Evolutionary conservation across 1,284 basidiomycete species (phyloP).

Genomic region (Cystobasidiaceae sp.): DNA sequence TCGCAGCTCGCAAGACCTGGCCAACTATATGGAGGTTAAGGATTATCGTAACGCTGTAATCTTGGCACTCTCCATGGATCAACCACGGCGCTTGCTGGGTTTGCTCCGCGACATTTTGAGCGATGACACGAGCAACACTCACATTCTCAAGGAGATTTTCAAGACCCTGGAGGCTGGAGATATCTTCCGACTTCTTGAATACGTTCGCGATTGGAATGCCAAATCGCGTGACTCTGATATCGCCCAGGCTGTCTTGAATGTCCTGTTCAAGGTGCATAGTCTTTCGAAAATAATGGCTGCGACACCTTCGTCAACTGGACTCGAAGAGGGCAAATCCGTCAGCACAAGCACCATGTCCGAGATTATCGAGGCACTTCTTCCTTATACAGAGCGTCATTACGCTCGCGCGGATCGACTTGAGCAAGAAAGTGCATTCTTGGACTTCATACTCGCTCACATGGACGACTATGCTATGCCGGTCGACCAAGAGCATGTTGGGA

Average conservation of each 20-base stretch:
- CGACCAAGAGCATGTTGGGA: not conserved
- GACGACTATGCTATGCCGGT: conserved; percentile 26
- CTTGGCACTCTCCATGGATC: conserved; percentile 83
- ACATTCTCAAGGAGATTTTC: conserved; percentile 55
- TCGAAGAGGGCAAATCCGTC: not conserved
- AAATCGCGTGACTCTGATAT: conserved; percentile 76
- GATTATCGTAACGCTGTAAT: conserved; percentile 89
- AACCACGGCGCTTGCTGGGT: conserved; percentile 77
- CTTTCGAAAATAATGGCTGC: conserved; percentile 16
- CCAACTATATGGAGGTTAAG: conserved; percentile 77
- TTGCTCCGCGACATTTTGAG: conserved; percentile 56
- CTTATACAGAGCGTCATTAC: conserved; percentile 91
- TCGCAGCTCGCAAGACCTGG: conserved; percentile 93
- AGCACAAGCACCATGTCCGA: conserved; percentile 49
- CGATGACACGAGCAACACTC: not conserved
- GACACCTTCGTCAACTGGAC: not conserved
- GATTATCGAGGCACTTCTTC: conserved; percentile 75
- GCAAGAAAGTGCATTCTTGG: conserved; percentile 88
- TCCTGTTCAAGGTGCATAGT: conserved; percentile 55
- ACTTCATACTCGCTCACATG: conserved; percentile 62
- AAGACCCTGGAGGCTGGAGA: conserved; percentile 64
- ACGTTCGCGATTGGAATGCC: conserved; percentile 90
- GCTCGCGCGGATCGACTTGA: conserved; percentile 75
- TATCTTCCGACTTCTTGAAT: conserved; percentile 72
- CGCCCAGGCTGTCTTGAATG: conserved; percentile 79